Conservation (phyloP, 352 stramenopile species). For the Pythium guiyangense region DNA sequence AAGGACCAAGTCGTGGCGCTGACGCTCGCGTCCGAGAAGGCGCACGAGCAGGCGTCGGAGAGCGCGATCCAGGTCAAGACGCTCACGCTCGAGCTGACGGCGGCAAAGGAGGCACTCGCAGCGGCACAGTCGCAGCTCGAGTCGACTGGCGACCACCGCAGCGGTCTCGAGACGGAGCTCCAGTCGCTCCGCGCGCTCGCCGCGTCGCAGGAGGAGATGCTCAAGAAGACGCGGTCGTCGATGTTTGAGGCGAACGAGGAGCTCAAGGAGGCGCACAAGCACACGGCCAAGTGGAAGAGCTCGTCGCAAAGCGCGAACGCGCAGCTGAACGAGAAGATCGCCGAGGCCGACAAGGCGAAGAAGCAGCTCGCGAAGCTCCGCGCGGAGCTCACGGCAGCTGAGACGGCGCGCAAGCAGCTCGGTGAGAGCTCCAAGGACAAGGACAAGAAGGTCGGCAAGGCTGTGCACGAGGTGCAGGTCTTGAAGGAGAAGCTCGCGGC, state of each 20-base stretch:
- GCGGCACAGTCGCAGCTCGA: constrained; percentile 35
- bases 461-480: constrained; percentile 42
- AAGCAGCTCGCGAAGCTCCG: constrained; percentile 60
- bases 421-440: constrained; percentile 55
- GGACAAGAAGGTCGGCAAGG: constrained; percentile 65
- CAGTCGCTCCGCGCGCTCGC: constrained; percentile 32
- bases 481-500: constrained; percentile 36
- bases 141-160: constrained; percentile 20
- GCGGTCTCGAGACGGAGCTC: constrained; percentile 29
- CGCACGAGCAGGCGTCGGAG: constrained; percentile 19
- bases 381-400: constrained; percentile 39
- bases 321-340: constrained; percentile 58
- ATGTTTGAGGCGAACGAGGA: constrained; percentile 70
- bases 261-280: constrained; percentile 64
- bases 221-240: constrained; percentile 67
- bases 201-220: constrained; percentile 54
- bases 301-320: constrained; percentile 56
- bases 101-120: constrained; percentile 25
- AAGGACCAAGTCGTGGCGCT: constrained; percentile 50
- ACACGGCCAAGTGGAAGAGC: constrained; percentile 70
- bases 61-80: constrained; percentile 30
- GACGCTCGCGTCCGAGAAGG: constrained; percentile 37
- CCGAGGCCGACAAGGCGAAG: constrained; percentile 54
- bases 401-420: constrained; percentile 42
- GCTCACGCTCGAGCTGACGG: constrained; percentile 28